Conservation (phyloP, 768 basidiomycete genomes). For the Termitomyces eurrhizus region DNA sequence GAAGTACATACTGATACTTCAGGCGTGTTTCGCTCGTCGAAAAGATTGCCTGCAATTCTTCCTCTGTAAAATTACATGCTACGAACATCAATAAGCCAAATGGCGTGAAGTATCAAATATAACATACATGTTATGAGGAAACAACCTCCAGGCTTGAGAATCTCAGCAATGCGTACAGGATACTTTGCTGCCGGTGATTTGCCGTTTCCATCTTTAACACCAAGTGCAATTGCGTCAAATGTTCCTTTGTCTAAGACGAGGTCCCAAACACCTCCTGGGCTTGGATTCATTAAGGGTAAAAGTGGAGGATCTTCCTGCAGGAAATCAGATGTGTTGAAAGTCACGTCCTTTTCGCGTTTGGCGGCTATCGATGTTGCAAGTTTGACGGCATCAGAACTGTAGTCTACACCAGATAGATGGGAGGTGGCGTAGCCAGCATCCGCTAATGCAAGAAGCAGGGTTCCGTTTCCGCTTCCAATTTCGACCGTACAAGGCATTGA, state of each 20-base stretch:
- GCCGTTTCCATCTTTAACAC: conserved; percentile 52
- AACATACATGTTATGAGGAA: conserved; percentile 79
- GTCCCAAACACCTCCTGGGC: conserved; percentile 50
- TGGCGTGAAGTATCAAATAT: background rate
- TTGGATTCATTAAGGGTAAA: conserved; percentile 21
- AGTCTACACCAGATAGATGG: conserved; percentile 66
- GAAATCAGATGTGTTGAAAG: conserved; percentile 64
- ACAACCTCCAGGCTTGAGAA: conserved; percentile 63
- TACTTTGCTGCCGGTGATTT: conserved; percentile 53
- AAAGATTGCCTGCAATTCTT: conserved; percentile 61
- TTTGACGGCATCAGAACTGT: conserved; percentile 66
- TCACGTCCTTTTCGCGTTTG: conserved; percentile 40
- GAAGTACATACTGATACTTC: conserved; percentile 55
- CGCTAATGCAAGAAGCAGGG: conserved; percentile 64
- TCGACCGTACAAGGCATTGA: conserved; percentile 58
- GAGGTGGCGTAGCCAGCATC: conserved; percentile 60
- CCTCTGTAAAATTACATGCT: conserved; percentile 87
- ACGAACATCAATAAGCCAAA: background rate
- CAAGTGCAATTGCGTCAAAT: conserved; percentile 79
- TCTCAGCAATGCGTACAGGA: conserved; percentile 47
- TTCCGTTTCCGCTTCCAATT: conserved; percentile 79
- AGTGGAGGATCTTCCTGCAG: conserved; percentile 46
- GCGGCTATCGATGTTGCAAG: conserved; percentile 57
- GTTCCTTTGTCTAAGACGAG: conserved; percentile 86
- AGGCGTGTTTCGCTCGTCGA: conserved; percentile 43